phyloP scores from a whole-genome alignment of 2,329 filamentous ascomycete species.

The Torrubiella hemipterigena region DNA sequence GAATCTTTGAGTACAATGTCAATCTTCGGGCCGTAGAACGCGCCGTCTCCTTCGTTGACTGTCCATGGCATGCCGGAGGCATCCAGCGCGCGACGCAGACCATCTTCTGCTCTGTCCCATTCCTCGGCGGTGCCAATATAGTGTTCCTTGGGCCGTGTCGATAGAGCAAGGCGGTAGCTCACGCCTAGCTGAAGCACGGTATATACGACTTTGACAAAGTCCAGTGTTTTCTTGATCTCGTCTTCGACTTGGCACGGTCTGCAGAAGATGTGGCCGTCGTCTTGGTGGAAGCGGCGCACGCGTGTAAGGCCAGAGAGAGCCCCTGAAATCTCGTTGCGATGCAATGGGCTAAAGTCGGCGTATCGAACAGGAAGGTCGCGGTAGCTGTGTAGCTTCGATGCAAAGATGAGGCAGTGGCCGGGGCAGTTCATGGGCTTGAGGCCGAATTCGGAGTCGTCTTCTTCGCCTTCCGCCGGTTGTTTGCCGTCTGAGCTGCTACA shows the following conservation, averaged over 20 bases:
- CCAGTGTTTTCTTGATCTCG: slow-evolving; percentile 62
- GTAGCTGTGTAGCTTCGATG: slow-evolving; percentile 60
- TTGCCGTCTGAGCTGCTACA: slow-evolving; percentile 4
- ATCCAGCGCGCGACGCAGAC: slow-evolving; percentile 31
- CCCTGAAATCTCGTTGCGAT: slow-evolving; percentile 76
- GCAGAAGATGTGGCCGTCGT: slow-evolving; percentile 87
- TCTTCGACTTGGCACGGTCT: slow-evolving; percentile 60
- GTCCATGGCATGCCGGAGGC: slow-evolving; percentile 64
- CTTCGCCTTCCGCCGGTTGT: slow-evolving; percentile 26
- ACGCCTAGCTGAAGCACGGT: slow-evolving; percentile 53
- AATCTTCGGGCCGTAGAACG: slow-evolving; percentile 88
- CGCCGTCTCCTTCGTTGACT: slow-evolving; percentile 70
- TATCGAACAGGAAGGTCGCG: slow-evolving; percentile 72
- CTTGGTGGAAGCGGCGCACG: slow-evolving; percentile 79
- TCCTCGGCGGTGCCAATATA: slow-evolving; percentile 66
- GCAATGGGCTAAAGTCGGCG: slow-evolving; percentile 79
- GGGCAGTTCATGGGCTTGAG: slow-evolving; percentile 93
- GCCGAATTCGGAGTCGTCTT: slow-evolving; percentile 61
- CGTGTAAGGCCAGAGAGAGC: slow-evolving; percentile 72
- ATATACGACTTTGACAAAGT: slow-evolving; percentile 65
- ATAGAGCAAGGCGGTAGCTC: slow-evolving; percentile 64
- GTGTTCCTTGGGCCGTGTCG: slow-evolving; percentile 63
- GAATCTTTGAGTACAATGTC: slow-evolving; percentile 73
- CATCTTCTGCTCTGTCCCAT: slow-evolving; percentile 34
- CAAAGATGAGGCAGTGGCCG: slow-evolving; percentile 77